A percentile compares a stretch with the other conserved stretches of the same genome.
Evolutionary conservation across 306 rosid species (phyloP).

Genomic region (Pyrus bretschneideri): DNA sequence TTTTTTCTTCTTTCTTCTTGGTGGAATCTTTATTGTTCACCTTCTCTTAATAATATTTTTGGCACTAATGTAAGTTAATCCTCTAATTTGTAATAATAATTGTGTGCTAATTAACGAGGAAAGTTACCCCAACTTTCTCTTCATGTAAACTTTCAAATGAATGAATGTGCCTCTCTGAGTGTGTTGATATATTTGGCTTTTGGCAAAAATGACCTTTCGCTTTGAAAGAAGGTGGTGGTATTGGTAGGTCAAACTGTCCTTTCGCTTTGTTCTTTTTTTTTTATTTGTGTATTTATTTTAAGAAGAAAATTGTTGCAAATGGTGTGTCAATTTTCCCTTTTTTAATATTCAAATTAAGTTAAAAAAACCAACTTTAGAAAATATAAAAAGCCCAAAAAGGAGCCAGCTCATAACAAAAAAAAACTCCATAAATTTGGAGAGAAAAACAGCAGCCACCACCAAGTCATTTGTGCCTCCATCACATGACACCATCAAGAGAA

Average conservation of each 20-base stretch:
- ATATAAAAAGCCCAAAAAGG: too few relatives aligned
- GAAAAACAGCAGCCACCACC: too few relatives aligned
- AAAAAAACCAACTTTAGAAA: too few relatives aligned
- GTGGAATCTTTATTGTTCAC: slow-evolving; percentile 2
- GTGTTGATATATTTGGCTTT: background rate
- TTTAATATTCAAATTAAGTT: too few relatives aligned
- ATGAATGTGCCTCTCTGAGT: background rate
- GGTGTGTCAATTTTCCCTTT: background rate
- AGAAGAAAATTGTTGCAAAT: background rate
- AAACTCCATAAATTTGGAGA: too few relatives aligned
- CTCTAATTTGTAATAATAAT: slow-evolving; percentile 32
- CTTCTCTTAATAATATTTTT: slow-evolving; percentile 12
- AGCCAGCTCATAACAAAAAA: too few relatives aligned
- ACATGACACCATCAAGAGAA: too few relatives aligned
- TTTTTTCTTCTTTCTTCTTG: slow-evolving; percentile 3
- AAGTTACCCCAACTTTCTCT: background rate
- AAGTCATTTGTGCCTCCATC: too few relatives aligned
- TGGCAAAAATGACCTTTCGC: background rate
- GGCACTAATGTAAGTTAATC: slow-evolving; percentile 26
- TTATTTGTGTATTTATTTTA: background rate
- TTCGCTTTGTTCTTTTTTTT: background rate
- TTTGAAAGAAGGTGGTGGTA: background rate
- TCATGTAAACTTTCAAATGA: background rate
- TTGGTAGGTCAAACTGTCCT: background rate
- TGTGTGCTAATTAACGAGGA: slow-evolving; percentile 26